Percentiles rank a stretch among this genome's conserved stretches.
These are phyloP conservation scores for Craterostigma plantagineum DNA, from an alignment of 257 asterid genomes.

Conservation along the genomic window DNA sequence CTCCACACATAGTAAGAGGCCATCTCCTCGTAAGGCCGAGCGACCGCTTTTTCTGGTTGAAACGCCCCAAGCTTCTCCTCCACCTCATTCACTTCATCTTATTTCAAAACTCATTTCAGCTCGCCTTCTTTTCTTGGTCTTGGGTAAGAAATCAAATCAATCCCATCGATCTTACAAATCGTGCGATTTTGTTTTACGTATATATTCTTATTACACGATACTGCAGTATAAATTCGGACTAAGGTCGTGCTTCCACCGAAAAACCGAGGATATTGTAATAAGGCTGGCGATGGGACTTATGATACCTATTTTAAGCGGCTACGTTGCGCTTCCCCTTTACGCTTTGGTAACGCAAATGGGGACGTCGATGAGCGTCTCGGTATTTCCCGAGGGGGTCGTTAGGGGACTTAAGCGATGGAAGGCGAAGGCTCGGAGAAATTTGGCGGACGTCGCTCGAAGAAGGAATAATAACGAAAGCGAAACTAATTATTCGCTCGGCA, in stretches of 20 bases:
- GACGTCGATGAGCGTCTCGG: conserved; percentile 32
- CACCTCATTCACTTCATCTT: conserved; percentile 59
- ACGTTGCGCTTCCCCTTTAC: conserved; percentile 57
- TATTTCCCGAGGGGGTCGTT: conserved; percentile 29
- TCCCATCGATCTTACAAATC: too few species aligned
- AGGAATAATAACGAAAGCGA: conserved; percentile 8
- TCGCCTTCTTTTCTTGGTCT: conserved; percentile 64
- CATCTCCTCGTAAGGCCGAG: conserved; percentile 42
- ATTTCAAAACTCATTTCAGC: conserved; percentile 72
- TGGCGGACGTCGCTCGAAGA: too few species aligned
- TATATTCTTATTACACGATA: not conserved
- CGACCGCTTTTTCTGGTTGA: conserved; percentile 61
- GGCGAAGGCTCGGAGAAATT: conserved; percentile 31
- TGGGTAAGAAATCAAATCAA: conserved; percentile 31
- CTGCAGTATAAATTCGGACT: conserved; percentile 42
- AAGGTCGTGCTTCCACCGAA: conserved; percentile 48
- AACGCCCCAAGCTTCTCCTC: conserved; percentile 42
- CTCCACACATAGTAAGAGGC: conserved; percentile 39
- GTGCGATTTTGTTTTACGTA: too few species aligned
- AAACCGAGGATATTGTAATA: conserved; percentile 36
- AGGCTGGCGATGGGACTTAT: conserved; percentile 30
- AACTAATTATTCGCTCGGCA: conserved; percentile 12
- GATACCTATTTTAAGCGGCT: conserved; percentile 59
- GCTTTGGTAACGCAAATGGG: conserved; percentile 68
- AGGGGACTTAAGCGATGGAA: conserved; percentile 48